These are phyloP conservation scores for Penicillium brasilianum DNA, from an alignment of 2,329 filamentous ascomycete species.

Conservation along the genomic window DNA sequence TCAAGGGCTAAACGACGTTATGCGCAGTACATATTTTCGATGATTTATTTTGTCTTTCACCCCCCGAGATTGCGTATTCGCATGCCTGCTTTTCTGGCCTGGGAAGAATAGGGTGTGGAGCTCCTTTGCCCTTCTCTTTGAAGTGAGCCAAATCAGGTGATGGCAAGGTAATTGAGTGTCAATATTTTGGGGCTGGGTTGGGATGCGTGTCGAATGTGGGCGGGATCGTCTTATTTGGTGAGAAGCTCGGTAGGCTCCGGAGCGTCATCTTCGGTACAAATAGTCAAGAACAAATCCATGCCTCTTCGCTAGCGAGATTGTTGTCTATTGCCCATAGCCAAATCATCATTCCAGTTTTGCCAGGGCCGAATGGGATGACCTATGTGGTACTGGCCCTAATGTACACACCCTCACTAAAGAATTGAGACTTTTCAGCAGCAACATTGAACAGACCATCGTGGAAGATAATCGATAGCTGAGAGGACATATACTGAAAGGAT, in stretches of 20 bases:
- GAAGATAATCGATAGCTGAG: conserved; percentile 26
- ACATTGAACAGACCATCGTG: too few relatives aligned
- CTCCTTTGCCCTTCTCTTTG: too few relatives aligned
- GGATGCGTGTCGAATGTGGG: background rate
- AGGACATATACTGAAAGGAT: conserved; percentile 28
- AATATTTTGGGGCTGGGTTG: background rate
- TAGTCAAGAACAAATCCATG: background rate
- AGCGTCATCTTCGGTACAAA: background rate
- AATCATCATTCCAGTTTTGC: background rate
- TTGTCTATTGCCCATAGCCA: background rate
- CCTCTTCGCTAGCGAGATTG: background rate
- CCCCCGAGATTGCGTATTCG: too few relatives aligned
- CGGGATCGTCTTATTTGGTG: background rate
- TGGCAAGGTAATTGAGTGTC: background rate
- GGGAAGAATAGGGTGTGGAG: too few relatives aligned
- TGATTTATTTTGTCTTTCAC: too few relatives aligned
- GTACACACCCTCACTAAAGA: too few relatives aligned
- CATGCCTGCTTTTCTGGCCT: too few relatives aligned
- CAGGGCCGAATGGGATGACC: background rate
- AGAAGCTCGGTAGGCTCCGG: background rate
- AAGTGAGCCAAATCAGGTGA: too few relatives aligned
- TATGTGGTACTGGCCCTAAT: background rate
- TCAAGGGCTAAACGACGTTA: too few relatives aligned
- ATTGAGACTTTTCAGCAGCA: too few relatives aligned
- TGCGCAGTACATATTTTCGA: too few relatives aligned